Conservation (phyloP, 2,329 filamentous ascomycete genomes). For the Xylariaceae sp. region DNA sequence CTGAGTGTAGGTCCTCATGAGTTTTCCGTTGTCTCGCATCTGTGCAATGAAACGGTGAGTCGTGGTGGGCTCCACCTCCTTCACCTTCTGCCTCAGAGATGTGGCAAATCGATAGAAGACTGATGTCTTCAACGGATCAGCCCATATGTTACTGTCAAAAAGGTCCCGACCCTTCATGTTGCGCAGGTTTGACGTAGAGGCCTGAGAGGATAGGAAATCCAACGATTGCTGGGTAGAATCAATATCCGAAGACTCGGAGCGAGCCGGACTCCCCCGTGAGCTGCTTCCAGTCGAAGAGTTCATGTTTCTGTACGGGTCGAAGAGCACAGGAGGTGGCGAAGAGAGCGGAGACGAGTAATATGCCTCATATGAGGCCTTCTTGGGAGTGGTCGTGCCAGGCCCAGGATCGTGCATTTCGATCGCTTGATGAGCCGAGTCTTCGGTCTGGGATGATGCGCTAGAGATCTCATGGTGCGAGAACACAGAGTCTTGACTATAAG, state of each 20-base stretch:
- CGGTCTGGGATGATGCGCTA: conserved; percentile 19
- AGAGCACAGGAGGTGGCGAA: conserved; percentile 45
- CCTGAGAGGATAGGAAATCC: conserved; percentile 33
- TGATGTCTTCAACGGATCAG: conserved; percentile 58
- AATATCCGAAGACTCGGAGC: conserved; percentile 31
- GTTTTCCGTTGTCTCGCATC: conserved; percentile 57
- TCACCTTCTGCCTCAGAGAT: conserved; percentile 56
- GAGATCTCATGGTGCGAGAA: conserved; percentile 18
- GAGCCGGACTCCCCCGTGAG: conserved; percentile 30
- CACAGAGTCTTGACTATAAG: conserved; percentile 16
- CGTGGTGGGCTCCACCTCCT: conserved; percentile 53
- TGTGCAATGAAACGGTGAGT: conserved; percentile 64
- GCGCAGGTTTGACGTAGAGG: conserved; percentile 35
- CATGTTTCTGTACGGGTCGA: conserved; percentile 39
- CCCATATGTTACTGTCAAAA: conserved; percentile 64
- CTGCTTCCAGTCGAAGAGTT: conserved; percentile 29
- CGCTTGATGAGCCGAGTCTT: conserved; percentile 10
- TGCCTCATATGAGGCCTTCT: conserved; percentile 12
- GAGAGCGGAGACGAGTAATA: conserved; percentile 48
- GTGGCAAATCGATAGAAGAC: conserved; percentile 69
- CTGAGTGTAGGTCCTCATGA: conserved; percentile 67
- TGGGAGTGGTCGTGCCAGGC: conserved; percentile 18
- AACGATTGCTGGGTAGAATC: conserved; percentile 36
- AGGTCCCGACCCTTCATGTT: conserved; percentile 64
- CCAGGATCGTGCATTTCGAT: conserved; percentile 2